Base-by-base conservation (phyloP, 2,329 filamentous ascomycete genomes). In the Boeremia exigua region DNA sequence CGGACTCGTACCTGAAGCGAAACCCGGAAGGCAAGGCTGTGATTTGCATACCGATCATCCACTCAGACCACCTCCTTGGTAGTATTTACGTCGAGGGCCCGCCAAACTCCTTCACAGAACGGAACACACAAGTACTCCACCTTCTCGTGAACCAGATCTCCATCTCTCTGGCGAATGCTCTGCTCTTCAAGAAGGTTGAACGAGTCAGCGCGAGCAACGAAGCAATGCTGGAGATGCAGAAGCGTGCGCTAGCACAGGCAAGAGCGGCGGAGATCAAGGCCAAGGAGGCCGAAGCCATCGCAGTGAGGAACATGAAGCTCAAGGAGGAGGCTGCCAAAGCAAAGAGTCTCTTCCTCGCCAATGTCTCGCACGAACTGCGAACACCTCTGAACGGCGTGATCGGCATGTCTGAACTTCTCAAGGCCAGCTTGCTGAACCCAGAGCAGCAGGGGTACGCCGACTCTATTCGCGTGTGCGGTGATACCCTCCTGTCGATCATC, bases 281-380 rank as follows among this genome's bases (percentile, higher is more conserved):
- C 9, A 92, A 91, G 72, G 79, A 84, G 48, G 90, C 90, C 1
- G 89, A 93, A 71, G 86, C 88, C 0, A 86, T 91, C 69, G 90
- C 90, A 7, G 86, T 90, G 69, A 85, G 88, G 57, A 92, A 91
- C 71, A 89, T 93, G 71, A 88, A 90, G 75, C 82, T 93, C 34
- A 91, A 91, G 14, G 90, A 94, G 70, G 90, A 94, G 73, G 90
- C 90, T 10, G 89, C 90, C 19, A 91, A 90, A 74, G 90, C 90
- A 34, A 94, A 94, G 73, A 89, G 87, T 2, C 91, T 93, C 54
- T 94, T 94, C 71, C 68, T 84, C 3, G 81, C 81, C 4, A 84
- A 84, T 47, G 81, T 83, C 3, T 81, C 78, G 3, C 75, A 77
- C 59, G 81, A 94, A 75, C 78, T 94, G 43, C 74, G 81, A 5